These are phyloP conservation scores for Xylaria multiplex DNA, from an alignment of 2,329 filamentous ascomycete genomes.

Conservation along the genomic window DNA sequence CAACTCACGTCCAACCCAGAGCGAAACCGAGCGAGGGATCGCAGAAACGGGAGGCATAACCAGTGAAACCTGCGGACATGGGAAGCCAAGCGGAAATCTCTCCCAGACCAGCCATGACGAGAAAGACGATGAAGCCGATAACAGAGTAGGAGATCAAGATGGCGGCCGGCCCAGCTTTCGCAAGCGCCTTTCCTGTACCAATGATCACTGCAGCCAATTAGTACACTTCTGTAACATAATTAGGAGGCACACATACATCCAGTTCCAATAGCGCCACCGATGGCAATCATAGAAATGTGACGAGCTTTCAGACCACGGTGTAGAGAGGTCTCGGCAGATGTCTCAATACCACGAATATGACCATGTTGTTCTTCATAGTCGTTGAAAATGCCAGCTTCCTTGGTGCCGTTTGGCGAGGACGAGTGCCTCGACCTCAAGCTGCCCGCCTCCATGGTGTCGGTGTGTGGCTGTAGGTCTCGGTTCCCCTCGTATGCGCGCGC, in stretches of 20 bases:
- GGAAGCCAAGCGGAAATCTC: slow-evolving; percentile 89
- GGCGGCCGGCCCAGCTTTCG: slow-evolving; percentile 68
- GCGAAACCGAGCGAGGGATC: slow-evolving; percentile 84
- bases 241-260: slow-evolving; percentile 53
- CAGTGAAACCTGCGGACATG: slow-evolving; percentile 80
- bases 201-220: slow-evolving; percentile 65
- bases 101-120: slow-evolving; percentile 83
- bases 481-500: background rate
- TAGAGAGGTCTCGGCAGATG: slow-evolving; percentile 58
- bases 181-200: slow-evolving; percentile 68
- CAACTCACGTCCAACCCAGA: slow-evolving; percentile 73
- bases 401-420: slow-evolving; percentile 44
- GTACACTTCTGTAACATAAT: background rate
- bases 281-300: slow-evolving; percentile 71
- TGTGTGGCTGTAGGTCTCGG: background rate
- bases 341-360: slow-evolving; percentile 61
- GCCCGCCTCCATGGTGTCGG: slow-evolving; percentile 41
- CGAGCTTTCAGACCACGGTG: slow-evolving; percentile 65
- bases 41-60: slow-evolving; percentile 81
- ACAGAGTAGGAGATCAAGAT: slow-evolving; percentile 77
- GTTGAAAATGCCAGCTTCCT: slow-evolving; percentile 45
- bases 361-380: slow-evolving; percentile 41
- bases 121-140: slow-evolving; percentile 77
- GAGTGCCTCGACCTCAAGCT: slow-evolving; percentile 46
- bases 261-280: slow-evolving; percentile 79